A percentile compares a stretch with the other conserved stretches of the same genome.
phyloP scores from a whole-genome alignment of 148 eudicot genomes.

The Camellia sinensis region DNA sequence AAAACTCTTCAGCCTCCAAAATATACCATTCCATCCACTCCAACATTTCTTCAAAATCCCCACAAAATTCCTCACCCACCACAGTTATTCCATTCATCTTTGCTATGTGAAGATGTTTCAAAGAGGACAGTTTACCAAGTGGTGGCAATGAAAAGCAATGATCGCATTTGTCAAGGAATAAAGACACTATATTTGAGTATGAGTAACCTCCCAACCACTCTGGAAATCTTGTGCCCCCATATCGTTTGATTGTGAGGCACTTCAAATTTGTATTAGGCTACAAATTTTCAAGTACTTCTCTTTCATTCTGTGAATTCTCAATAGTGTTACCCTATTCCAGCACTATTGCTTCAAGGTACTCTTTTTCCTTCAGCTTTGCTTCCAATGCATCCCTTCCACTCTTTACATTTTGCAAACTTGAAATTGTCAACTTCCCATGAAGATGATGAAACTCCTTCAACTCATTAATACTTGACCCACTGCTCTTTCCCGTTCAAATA shows the following conservation, averaged over 20 bases:
- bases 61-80: conserved; percentile 11
- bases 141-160: conserved; percentile 6
- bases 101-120: background rate
- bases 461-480: background rate
- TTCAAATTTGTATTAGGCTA: conserved; percentile 13
- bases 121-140: background rate
- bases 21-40: background rate
- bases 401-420: background rate
- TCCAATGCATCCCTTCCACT: background rate
- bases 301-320: background rate
- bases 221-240: background rate
- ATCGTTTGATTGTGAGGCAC: background rate
- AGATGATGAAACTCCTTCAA: conserved; percentile 4
- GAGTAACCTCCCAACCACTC: conserved; percentile 12
- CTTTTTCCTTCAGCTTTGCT: conserved; percentile 6
- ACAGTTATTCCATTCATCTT: background rate
- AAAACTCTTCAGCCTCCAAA: background rate
- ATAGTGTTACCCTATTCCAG: background rate
- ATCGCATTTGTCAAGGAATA: background rate
- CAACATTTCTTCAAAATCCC: background rate
- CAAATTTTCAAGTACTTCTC: background rate
- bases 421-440: background rate
- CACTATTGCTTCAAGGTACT: background rate
- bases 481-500: background rate
- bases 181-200: background rate